Conservation (phyloP, 352 stramenopile genomes). For the Phytophthora multivora region DNA sequence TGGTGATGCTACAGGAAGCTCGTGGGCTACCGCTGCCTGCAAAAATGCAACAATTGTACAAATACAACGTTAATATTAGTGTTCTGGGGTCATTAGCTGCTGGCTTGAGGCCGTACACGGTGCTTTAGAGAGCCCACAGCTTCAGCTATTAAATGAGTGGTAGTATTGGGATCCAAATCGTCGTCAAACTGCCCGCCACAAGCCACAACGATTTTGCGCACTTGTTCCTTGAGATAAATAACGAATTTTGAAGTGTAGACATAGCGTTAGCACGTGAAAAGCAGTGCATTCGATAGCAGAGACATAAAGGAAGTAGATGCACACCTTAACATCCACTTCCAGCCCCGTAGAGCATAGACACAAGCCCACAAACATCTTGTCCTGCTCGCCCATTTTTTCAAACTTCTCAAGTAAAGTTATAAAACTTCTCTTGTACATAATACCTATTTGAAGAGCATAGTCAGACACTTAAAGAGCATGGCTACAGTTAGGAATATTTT, state of each 20-base stretch:
- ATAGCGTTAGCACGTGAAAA: neutral
- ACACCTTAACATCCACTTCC: constrained; percentile 56
- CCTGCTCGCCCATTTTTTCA: constrained; percentile 18
- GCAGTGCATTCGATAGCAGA: constrained; percentile 6
- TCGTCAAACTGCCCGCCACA: constrained; percentile 64
- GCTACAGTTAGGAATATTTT: constrained; percentile 28
- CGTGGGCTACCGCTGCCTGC: constrained; percentile 50
- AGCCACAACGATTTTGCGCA: constrained; percentile 67
- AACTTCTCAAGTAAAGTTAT: neutral
- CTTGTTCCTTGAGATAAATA: constrained; percentile 52
- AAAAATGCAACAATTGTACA: constrained; percentile 6
- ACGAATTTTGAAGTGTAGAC: neutral
- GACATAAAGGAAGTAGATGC: neutral
- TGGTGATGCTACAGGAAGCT: constrained; percentile 48
- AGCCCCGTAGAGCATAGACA: constrained; percentile 62
- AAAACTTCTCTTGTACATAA: neutral
- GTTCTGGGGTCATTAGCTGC: too few relatives aligned
- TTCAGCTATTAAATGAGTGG: constrained; percentile 72
- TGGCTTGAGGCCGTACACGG: constrained; percentile 42
- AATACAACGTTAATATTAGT: neutral
- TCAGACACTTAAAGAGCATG: constrained; percentile 15
- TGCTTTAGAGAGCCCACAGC: constrained; percentile 71
- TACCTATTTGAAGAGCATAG: neutral
- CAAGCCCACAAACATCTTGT: constrained; percentile 52
- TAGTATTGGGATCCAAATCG: constrained; percentile 46